phyloP scores from a whole-genome alignment of 345 rosid genomes.

The Triadica sebifera region DNA sequence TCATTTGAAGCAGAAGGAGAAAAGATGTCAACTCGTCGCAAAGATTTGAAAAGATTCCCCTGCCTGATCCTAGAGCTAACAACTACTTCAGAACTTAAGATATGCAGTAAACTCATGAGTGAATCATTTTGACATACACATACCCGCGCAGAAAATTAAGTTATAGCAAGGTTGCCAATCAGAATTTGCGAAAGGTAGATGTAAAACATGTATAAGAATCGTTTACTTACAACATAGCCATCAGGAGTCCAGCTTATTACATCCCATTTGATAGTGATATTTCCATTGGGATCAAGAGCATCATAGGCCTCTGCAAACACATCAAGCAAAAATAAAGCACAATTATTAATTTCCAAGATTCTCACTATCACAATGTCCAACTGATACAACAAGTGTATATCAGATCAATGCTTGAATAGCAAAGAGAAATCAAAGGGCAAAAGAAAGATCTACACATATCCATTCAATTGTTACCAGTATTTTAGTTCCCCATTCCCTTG shows the following conservation, averaged over 20 bases:
- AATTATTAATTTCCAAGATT: conserved; percentile 4
- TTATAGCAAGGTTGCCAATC: not conserved
- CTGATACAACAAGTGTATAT: not conserved
- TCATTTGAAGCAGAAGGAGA: too few relatives aligned
- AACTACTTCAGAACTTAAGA: not conserved
- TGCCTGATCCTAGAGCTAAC: not conserved
- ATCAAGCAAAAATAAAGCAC: conserved; percentile 1
- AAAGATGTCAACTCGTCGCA: too few relatives aligned
- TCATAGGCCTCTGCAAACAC: conserved; percentile 43
- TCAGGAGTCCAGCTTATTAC: conserved; percentile 45
- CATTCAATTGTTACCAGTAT: not conserved
- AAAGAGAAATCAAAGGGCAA: not conserved
- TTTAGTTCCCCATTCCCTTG: too few relatives aligned
- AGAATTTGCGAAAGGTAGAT: not conserved
- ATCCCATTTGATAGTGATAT: conserved; percentile 50
- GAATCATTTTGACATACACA: not conserved
- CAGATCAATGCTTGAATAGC: conserved; percentile 9
- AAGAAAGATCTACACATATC: conserved; percentile 10
- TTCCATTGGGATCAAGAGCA: conserved; percentile 45
- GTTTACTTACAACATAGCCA: conserved; percentile 33
- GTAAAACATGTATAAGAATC: not conserved
- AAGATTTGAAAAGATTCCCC: too few relatives aligned
- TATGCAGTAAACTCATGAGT: not conserved
- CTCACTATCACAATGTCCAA: not conserved
- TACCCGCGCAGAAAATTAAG: not conserved